Evolutionary conservation across 2,329 filamentous ascomycete genomes (phyloP), one percentile per base, ranked within the genome.

Genomic region (Graphiopsis chlorocephala): DNA sequence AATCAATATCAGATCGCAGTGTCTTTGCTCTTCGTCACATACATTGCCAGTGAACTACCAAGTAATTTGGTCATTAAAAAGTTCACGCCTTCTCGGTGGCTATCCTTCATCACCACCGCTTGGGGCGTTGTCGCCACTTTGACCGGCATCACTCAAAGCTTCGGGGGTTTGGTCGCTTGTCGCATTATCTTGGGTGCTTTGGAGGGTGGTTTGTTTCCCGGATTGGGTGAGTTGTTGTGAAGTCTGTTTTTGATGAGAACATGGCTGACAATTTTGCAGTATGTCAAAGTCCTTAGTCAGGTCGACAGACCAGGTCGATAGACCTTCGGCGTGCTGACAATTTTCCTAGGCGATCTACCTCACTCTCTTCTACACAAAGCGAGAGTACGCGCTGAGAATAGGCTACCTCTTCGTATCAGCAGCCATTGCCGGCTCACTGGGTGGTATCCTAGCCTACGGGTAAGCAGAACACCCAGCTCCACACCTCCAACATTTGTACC

Each of bases 11-110:
- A 67, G 23, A 66, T 68, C 23, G 64, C 63, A 0, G 62, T 69
- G 2, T 68, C 66, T 8, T 59, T 69, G 12, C 42, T 69, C 4
- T 69, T 69, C 62, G 58, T 69, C 25, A 69, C 68, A 33, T 69
- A 68, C 64, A 64, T 85, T 11, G 68, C 78, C 3, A 81, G 83
- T 53, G 83, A 85, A 61, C 78, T 79, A 0, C 82, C 82, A 0
- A 79, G 78, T 64, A 79, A 81, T 1, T 73, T 84, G 28, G 67
- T 80, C 6, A 77, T 84, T 71, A 84, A 84, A 72, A 81, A 79
- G 60, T 67, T 81, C 28, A 80, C 81, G 1, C 73, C 78, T 23
- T 75, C 77, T 29, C 74, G 62, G 17, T 64, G 62, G 62, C 31
- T 64, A 5, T 50, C 53, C 5, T 64, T 80, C 26, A 72, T 81